Percentiles rank a stretch among this genome's conserved stretches.
phyloP scores from a whole-genome alignment of 148 eudicot genomes.

The Vaccinium myrtillus region DNA sequence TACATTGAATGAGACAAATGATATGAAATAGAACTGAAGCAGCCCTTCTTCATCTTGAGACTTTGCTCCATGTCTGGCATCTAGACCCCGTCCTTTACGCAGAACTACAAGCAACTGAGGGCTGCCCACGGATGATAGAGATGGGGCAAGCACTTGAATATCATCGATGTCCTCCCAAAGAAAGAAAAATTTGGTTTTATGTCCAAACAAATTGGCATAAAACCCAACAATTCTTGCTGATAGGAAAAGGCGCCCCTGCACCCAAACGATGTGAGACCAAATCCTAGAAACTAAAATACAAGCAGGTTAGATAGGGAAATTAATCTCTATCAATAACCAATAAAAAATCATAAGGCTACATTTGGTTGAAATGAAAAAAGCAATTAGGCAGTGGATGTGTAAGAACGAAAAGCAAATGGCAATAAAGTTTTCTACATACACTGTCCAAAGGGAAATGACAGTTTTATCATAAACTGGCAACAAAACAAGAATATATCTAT shows the following conservation, averaged over 20 bases:
- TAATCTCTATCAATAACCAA: too few species aligned
- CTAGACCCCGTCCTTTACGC: slow-evolving; percentile 70
- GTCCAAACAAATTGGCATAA: slow-evolving; percentile 78
- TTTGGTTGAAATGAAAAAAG: too few species aligned
- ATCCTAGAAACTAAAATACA: too few species aligned
- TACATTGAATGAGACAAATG: slow-evolving; percentile 65
- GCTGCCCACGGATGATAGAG: slow-evolving; percentile 71
- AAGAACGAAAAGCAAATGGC: not conserved
- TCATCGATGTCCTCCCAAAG: slow-evolving; percentile 90
- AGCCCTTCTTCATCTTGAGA: slow-evolving; percentile 72
- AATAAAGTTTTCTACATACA: not conserved
- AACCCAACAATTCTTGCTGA: too few species aligned
- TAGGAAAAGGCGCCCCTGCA: too few species aligned
- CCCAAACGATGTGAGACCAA: too few species aligned
- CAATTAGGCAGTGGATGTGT: too few species aligned
- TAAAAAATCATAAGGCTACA: too few species aligned
- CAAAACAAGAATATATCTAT: not conserved
- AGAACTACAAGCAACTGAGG: slow-evolving; percentile 67
- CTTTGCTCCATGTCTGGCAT: slow-evolving; percentile 80
- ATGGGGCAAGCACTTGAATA: slow-evolving; percentile 66
- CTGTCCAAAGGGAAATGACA: not conserved
- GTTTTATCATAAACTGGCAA: not conserved
- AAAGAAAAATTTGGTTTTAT: slow-evolving; percentile 73
- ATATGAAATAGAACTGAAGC: slow-evolving; percentile 74
- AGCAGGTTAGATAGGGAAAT: too few species aligned